Percentiles rank a stretch among this genome's conserved stretches.
phyloP scores from a whole-genome alignment of 2,329 filamentous ascomycete genomes.

The Cryphonectria naterciae region DNA sequence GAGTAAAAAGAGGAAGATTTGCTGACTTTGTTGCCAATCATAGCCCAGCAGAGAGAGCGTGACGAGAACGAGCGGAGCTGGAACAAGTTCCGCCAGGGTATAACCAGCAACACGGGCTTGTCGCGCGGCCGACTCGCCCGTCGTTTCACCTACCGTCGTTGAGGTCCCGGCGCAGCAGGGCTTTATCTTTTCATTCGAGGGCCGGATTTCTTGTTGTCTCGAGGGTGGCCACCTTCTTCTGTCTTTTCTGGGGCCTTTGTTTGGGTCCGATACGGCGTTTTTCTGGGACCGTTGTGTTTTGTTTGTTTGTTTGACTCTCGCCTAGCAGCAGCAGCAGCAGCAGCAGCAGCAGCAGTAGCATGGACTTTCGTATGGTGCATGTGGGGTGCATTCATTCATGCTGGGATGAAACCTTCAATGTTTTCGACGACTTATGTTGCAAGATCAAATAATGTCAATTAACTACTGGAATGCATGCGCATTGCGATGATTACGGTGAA shows the following conservation, averaged over 20 bases:
- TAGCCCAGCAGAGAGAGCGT: constrained; percentile 55
- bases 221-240: not conserved
- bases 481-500: not conserved
- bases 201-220: not conserved
- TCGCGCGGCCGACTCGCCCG: constrained; percentile 26
- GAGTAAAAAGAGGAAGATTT: not conserved
- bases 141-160: constrained; percentile 23
- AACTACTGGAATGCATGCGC: not conserved
- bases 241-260: not conserved
- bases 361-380: not conserved
- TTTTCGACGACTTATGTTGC: not conserved
- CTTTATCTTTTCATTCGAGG: no score
- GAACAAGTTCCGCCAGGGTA: constrained; percentile 37
- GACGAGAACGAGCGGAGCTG: constrained; percentile 57
- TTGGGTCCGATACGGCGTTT: no score
- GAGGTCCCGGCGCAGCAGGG: not conserved
- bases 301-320: not conserved
- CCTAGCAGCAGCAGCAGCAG: not conserved
- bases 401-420: not conserved
- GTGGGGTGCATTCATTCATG: not conserved
- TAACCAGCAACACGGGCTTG: constrained; percentile 17
- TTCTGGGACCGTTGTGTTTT: not conserved
- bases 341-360: not conserved
- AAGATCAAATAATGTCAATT: not conserved
- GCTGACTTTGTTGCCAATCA: constrained; percentile 26